Evolutionary conservation across 208 protist genomes (phyloP).

Genomic region (Leishmania aethiopica): DNA sequence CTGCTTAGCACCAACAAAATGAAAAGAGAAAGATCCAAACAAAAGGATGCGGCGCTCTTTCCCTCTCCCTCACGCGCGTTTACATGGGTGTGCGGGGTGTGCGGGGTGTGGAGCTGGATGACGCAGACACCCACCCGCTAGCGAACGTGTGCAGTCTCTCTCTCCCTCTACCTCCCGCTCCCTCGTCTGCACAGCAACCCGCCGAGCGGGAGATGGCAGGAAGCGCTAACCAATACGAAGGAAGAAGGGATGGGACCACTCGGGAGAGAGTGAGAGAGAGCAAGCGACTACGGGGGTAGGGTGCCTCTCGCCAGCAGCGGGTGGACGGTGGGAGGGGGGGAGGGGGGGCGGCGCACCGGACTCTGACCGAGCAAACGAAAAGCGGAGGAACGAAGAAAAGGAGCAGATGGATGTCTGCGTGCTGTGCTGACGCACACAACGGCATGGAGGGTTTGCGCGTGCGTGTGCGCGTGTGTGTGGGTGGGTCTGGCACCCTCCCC

Average conservation of each 20-base stretch:
- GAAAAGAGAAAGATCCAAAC: constrained; percentile 10
- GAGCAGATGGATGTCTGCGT: constrained; percentile 9
- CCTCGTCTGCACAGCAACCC: background rate
- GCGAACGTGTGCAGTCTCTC: background rate
- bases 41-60: background rate
- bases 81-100: background rate
- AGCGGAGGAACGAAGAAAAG: constrained; percentile 20
- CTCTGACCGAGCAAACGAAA: background rate
- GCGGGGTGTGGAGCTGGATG: background rate
- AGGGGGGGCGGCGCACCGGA: background rate
- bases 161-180: background rate
- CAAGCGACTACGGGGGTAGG: background rate
- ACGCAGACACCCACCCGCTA: background rate
- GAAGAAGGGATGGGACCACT: background rate
- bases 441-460: background rate
- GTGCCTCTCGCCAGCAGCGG: background rate
- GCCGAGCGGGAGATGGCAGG: background rate
- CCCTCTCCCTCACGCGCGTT: too few species aligned
- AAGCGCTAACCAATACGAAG: background rate
- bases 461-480: background rate
- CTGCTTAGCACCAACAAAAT: background rate
- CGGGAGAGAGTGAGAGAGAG: background rate
- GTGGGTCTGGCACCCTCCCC: background rate
- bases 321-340: background rate
- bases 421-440: background rate